Base-by-base conservation (phyloP, 2,329 filamentous ascomycete species). In the Huntiella savannae region DNA sequence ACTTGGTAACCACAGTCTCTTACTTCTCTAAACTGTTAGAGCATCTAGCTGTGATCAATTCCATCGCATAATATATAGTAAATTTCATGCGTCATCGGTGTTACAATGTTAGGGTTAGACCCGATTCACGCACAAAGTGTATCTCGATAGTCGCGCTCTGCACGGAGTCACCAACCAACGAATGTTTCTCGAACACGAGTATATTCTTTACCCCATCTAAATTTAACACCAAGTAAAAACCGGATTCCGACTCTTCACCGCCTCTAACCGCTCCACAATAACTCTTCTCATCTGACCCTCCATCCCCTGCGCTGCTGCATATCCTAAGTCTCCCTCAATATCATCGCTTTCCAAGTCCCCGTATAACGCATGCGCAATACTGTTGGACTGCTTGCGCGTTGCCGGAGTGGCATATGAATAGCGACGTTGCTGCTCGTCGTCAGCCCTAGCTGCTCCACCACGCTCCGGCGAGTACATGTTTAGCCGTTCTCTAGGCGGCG, bases 151-250 rank as follows among this genome's bases (percentile, higher is more conserved):
- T 7, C 16, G 35, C 16, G n/a, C 43, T 33, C 13, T 28, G 12
- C 40, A 37, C 7, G 5, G 2, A 28, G 22, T 7, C 22, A 10
- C 2, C 6, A 28, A 28, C 7, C 22, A 28, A 3, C 8, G 22
- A 7, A 28, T 28, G 6, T 28, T 28, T 28, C 22, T 22, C 34
- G 13, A 12, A 38, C 40, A 33, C 32, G 28, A 15, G n/a, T 19
- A 8, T 10, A 7, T 42, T 33, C 13, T 28, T 4, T 41, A 11
- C 22, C 22, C 40, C 10, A 13, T 39, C 41, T 50, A 48, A 28
- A 41, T 11, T 66, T 66, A 96, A 67, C 91, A 98, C 83, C 91
- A 98, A 39, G 83, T 94, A 62, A 98, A 98, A 32, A 98, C 86
- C 2, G 91, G 91, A 58, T 93, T 92, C 59, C 81, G 82, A 58